Evolutionary conservation across 768 basidiomycete genomes (phyloP).

Genomic region (Termitomyces heimii): DNA sequence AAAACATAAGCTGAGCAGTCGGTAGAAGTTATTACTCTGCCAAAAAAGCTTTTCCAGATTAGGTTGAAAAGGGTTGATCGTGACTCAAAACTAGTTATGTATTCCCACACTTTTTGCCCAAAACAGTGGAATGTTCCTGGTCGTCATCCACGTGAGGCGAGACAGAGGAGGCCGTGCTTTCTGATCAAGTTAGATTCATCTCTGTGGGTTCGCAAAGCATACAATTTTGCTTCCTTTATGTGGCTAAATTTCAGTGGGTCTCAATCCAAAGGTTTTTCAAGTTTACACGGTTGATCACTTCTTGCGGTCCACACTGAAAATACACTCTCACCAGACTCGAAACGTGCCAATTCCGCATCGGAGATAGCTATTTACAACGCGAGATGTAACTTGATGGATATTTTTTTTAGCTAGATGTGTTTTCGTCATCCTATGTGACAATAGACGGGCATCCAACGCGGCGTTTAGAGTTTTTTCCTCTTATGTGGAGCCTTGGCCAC

Average conservation of each 20-base stretch:
- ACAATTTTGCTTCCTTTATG: not conserved
- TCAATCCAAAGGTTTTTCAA: not conserved
- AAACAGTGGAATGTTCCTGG: slow-evolving; percentile 24
- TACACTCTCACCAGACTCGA: not conserved
- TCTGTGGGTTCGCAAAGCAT: not conserved
- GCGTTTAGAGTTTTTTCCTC: not conserved
- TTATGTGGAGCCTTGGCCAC: not conserved
- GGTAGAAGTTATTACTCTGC: slow-evolving; percentile 11
- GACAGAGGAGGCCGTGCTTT: not conserved
- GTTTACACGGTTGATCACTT: not conserved
- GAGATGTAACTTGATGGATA: not conserved
- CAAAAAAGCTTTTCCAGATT: slow-evolving; percentile 16
- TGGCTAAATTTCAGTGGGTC: not conserved
- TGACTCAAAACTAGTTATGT: slow-evolving; percentile 1
- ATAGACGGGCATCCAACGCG: not conserved
- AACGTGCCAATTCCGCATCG: not conserved
- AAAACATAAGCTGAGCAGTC: slow-evolving; percentile 12
- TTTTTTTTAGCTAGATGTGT: not conserved
- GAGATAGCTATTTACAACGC: not conserved
- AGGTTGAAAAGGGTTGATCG: slow-evolving; percentile 13
- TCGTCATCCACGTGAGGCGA: slow-evolving; percentile 22
- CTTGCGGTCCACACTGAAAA: not conserved
- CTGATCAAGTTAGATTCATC: not conserved
- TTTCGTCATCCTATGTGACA: not conserved
- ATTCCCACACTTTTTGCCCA: slow-evolving; percentile 26